Percentiles rank a stretch among this genome's conserved stretches.
Conservation (phyloP, 768 basidiomycete species). For the Boletus rubescentipes region DNA sequence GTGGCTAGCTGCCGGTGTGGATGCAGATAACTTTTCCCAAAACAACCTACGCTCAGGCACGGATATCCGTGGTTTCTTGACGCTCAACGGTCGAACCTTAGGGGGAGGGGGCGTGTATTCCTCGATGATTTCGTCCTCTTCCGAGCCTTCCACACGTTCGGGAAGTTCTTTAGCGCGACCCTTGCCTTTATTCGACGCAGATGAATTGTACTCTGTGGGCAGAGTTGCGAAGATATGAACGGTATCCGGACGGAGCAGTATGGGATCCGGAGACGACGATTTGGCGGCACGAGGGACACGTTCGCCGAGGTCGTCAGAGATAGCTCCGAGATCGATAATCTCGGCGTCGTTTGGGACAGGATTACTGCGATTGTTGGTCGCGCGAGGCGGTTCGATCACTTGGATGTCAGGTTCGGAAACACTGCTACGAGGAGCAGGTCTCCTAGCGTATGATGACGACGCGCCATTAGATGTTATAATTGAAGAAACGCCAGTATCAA, state of each 20-base stretch:
- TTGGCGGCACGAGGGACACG: conserved; percentile 12
- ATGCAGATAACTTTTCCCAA: conserved; percentile 9
- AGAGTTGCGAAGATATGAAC: conserved; percentile 23
- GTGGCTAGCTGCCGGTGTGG: conserved; percentile 7
- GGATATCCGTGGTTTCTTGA: conserved; percentile 17
- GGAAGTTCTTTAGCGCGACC: conserved; percentile 13
- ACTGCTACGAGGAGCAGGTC: neutral
- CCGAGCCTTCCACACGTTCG: conserved; percentile 21
- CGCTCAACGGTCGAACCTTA: neutral
- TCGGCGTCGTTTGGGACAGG: conserved; percentile 15
- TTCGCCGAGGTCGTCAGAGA: conserved; percentile 25
- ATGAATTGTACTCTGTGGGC: conserved; percentile 10
- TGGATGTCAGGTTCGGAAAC: conserved; percentile 26
- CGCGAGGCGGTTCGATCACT: conserved; percentile 5
- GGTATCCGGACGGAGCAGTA: neutral
- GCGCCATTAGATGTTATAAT: neutral
- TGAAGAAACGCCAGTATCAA: conserved; percentile 4
- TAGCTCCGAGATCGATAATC: conserved; percentile 16
- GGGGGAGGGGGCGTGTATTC: conserved; percentile 13
- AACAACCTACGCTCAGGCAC: conserved; percentile 7
- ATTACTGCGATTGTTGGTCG: neutral
- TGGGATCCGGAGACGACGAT: conserved; percentile 28
- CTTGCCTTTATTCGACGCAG: conserved; percentile 23
- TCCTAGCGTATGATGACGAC: conserved; percentile 1
- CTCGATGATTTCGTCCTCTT: conserved; percentile 24